These are phyloP conservation scores for Malus fusca DNA, from an alignment of 306 rosid species.

Conservation along the genomic window DNA sequence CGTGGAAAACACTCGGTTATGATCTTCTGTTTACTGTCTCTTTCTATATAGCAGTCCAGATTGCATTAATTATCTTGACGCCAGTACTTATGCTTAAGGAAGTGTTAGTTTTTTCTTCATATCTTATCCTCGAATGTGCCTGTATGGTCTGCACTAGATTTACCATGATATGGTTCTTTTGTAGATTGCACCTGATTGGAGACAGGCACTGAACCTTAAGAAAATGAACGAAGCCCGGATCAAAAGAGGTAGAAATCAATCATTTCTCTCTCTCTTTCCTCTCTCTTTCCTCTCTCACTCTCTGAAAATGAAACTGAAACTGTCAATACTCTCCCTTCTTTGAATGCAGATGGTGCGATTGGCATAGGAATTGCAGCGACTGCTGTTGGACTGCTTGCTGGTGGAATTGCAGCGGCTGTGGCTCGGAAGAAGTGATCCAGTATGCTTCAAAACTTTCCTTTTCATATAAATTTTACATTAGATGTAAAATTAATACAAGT, in stretches of 20 bases:
- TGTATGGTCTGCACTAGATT: background rate
- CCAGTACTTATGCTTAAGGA: background rate
- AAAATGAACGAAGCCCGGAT: constrained; percentile 58
- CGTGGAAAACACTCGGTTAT: background rate
- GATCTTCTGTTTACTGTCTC: background rate
- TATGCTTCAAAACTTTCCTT: background rate
- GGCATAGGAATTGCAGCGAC: constrained; percentile 92
- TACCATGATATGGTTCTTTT: constrained; percentile 2
- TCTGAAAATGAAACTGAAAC: background rate
- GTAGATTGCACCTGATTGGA: constrained; percentile 95
- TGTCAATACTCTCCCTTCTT: background rate
- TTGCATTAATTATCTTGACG: background rate
- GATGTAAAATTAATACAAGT: background rate
- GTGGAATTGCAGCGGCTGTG: constrained; percentile 85
- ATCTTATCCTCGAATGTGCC: background rate
- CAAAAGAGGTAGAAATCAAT: constrained; percentile 51
- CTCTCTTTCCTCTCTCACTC: background rate
- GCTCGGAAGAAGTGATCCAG: constrained; percentile 48
- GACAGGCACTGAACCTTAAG: constrained; percentile 70
- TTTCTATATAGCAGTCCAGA: background rate
- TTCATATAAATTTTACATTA: background rate
- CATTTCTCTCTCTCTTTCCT: background rate
- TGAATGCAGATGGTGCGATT: constrained; percentile 70
- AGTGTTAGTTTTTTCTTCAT: background rate
- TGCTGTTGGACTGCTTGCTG: constrained; percentile 73